Percentiles rank a stretch among this genome's conserved stretches.
phyloP scores from a whole-genome alignment of 1,284 basidiomycete species.

The Stygiomarasmius scandens region DNA sequence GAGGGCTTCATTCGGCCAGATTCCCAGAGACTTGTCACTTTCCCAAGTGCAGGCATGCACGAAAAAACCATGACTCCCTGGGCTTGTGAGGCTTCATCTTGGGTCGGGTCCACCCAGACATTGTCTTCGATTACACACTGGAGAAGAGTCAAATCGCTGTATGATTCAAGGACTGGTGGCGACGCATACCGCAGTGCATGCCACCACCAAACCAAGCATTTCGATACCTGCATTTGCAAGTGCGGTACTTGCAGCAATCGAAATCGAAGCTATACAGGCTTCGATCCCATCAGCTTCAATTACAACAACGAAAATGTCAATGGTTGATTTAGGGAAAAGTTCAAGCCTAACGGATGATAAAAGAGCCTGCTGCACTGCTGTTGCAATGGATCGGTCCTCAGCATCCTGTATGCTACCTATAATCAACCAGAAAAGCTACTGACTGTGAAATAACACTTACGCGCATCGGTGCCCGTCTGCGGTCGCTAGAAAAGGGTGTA shows the following conservation, averaged over 20 bases:
- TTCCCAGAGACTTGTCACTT: slow-evolving; percentile 82
- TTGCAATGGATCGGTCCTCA: slow-evolving; percentile 85
- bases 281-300: slow-evolving; percentile 91
- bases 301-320: slow-evolving; percentile 90
- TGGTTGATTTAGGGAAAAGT: slow-evolving; percentile 89
- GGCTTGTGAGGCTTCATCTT: slow-evolving; percentile 61
- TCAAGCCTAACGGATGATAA: slow-evolving; percentile 86
- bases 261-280: slow-evolving; percentile 80
- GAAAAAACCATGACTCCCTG: slow-evolving; percentile 72
- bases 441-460: slow-evolving; percentile 52
- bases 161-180: not conserved
- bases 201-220: slow-evolving; percentile 81
- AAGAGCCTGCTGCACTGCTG: slow-evolving; percentile 86
- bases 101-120: slow-evolving; percentile 79
- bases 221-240: slow-evolving; percentile 89
- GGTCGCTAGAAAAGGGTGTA: slow-evolving; percentile 85
- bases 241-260: slow-evolving; percentile 88
- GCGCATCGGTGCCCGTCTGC: slow-evolving; percentile 81
- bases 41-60: slow-evolving; percentile 90
- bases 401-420: slow-evolving; percentile 69
- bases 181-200: slow-evolving; percentile 69
- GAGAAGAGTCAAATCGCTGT: slow-evolving; percentile 12
- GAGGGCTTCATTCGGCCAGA: slow-evolving; percentile 62
- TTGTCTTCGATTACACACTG: slow-evolving; percentile 60
- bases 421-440: slow-evolving; percentile 1